These are phyloP conservation scores for Podaxis sp. DNA, from an alignment of 768 basidiomycete species.

Conservation along the genomic window DNA sequence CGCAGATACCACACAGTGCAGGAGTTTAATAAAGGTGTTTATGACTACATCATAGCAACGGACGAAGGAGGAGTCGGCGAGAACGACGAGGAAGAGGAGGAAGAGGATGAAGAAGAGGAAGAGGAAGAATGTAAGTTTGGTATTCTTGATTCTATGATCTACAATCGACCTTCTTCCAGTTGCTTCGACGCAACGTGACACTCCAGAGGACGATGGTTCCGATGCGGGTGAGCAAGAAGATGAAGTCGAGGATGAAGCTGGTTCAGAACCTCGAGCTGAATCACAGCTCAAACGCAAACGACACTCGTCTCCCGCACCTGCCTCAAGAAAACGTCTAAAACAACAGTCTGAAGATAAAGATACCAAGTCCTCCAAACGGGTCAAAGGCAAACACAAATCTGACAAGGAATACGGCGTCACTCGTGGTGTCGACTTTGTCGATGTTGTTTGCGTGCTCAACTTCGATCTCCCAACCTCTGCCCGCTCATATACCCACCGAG, in stretches of 20 bases:
- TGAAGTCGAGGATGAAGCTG: constrained; percentile 21
- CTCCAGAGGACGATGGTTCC: constrained; percentile 15
- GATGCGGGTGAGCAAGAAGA: neutral
- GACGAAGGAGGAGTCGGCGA: constrained; percentile 74
- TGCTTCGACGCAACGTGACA: constrained; percentile 52
- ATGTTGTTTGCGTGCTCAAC: constrained; percentile 96
- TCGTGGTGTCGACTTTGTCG: constrained; percentile 94
- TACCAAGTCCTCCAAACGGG: constrained; percentile 35
- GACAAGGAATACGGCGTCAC: constrained; percentile 92
- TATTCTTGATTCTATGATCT: neutral
- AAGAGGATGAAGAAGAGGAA: constrained; percentile 38
- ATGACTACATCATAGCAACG: constrained; percentile 98
- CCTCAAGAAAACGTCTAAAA: constrained; percentile 15
- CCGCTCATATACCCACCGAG: constrained; percentile 90
- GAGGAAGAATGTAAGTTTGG: constrained; percentile 32
- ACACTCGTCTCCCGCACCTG: constrained; percentile 38
- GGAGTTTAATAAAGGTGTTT: constrained; percentile 98
- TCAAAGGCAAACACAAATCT: constrained; percentile 50
- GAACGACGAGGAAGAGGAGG: constrained; percentile 43
- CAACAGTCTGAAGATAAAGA: constrained; percentile 4
- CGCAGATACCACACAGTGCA: constrained; percentile 92
- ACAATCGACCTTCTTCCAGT: constrained; percentile 37
- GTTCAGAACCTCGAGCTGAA: constrained; percentile 19
- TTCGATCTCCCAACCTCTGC: constrained; percentile 93
- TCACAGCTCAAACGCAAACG: constrained; percentile 59